Base-by-base conservation (phyloP, 2,329 filamentous ascomycete genomes). In the Akanthomyces dipterigenus region DNA sequence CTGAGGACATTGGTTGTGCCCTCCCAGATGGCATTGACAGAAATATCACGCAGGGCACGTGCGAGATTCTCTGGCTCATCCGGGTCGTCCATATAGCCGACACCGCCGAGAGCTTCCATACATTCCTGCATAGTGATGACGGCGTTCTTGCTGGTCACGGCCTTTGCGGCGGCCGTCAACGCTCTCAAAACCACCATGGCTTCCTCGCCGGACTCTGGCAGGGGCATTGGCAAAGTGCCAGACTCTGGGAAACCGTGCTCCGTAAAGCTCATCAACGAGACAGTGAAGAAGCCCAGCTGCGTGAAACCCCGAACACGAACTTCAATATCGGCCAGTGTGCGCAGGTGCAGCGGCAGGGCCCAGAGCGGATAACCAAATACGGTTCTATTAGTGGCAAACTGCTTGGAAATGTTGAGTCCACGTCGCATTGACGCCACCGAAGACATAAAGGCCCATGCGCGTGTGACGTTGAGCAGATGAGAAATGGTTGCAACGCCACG, bases 31-130 rank as follows among this genome's bases (percentile, higher is more conserved):
- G 62, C 45, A 20, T 64, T 64, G 28, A 63, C 63, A 4, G 55
- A 46, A 14, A 57, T 55, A 20, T 64, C 63, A 3, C 63, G 61
- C 5, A 64, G 53, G 14, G 62, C 53, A 3, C 61, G 51, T 6
- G 63, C 61, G 5, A 64, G 7, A 20, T 63, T 64, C 20, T 64
- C 63, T 3, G 63, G 63, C 20, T 64, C 63, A 14, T 64, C 61
- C 4, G 63, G 63, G 16, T 64, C 63, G n/a, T 64, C 63, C 31
- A 64, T 61, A 28, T 64, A 64, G 9, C 63, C 63, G 43, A 64
- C 63, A 24, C 63, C 63, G 24, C 63, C 63, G 4, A 64, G 53
- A 0, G 63, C 61, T 11, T 64, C 63, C 57, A 63, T 63, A 28
- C 57, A 63, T 48, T 64, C 63, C 42, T 64, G 63, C 51, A 64